Conservation (phyloP, 2,329 filamentous ascomycete genomes). For the Exutisphaerella laricina region DNA sequence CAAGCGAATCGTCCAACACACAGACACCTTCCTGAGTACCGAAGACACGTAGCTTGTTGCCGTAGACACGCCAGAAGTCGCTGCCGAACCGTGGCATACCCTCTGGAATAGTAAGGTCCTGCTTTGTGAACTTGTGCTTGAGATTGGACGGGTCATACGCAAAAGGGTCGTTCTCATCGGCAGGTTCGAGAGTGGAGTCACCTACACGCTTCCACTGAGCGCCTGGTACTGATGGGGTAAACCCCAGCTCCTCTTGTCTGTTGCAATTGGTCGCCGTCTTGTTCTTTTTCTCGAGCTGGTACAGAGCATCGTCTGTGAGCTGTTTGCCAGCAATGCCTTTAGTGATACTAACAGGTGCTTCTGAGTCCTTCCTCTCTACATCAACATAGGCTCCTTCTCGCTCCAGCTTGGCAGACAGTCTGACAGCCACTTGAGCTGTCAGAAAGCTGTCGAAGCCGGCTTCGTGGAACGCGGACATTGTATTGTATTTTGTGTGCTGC, state of each 20-base stretch:
- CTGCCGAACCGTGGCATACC: conserved; percentile 48
- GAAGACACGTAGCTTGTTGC: conserved; percentile 56
- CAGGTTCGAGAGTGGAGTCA: conserved; percentile 24
- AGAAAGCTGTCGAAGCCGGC: conserved; percentile 59
- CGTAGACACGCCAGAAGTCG: conserved; percentile 54
- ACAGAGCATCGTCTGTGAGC: conserved; percentile 6
- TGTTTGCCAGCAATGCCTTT: conserved; percentile 17
- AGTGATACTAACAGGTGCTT: conserved; percentile 5
- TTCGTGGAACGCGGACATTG: conserved; percentile 47
- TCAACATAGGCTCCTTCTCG: conserved; percentile 34
- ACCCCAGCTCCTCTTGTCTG: conserved; percentile 13
- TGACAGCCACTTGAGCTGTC: conserved; percentile 54
- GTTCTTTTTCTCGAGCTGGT: conserved; percentile 7
- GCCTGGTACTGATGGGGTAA: conserved; percentile 26
- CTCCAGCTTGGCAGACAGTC: conserved; percentile 49
- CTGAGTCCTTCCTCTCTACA: conserved; percentile 7
- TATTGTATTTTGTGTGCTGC: conserved; percentile 39
- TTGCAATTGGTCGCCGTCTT: conserved; percentile 8
- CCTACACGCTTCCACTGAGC: conserved; percentile 28
- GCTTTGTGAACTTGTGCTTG: conserved; percentile 14
- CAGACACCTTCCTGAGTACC: conserved; percentile 52
- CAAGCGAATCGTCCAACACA: conserved; percentile 17
- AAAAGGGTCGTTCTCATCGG: conserved; percentile 24
- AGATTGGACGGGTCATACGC: conserved; percentile 23
- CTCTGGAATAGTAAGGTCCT: conserved; percentile 30